A percentile compares a stretch with the other conserved stretches of the same genome.
Evolutionary conservation across 768 basidiomycete species (phyloP).

Genomic region (Leccinum rimulosum): DNA sequence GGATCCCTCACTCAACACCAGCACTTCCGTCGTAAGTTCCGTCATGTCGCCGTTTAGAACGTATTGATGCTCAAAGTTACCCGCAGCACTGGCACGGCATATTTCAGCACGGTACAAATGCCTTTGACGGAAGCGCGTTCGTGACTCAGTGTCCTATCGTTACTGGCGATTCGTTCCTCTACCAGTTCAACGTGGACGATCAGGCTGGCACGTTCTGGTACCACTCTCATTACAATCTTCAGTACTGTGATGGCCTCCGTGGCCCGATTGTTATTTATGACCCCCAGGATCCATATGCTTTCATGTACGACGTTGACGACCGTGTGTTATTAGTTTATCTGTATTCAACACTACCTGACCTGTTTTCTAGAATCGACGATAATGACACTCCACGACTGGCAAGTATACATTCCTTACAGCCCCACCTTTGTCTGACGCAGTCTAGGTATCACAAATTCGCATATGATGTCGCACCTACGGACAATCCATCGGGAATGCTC

Average conservation of each 20-base stretch:
- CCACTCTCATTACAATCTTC: constrained; percentile 45
- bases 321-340: constrained; percentile 5
- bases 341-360: neutral
- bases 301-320: constrained; percentile 39
- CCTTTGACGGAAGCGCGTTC: constrained; percentile 47
- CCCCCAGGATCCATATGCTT: constrained; percentile 29
- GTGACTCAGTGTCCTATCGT: constrained; percentile 48
- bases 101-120: constrained; percentile 39
- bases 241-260: constrained; percentile 56
- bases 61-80: neutral
- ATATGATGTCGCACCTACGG: constrained; percentile 9
- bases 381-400: constrained; percentile 42
- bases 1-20: constrained; percentile 38
- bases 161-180: constrained; percentile 37
- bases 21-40: constrained; percentile 40
- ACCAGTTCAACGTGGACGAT: constrained; percentile 31
- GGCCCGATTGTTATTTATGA: constrained; percentile 50
- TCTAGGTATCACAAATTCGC: constrained; percentile 23
- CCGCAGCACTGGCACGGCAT: constrained; percentile 47
- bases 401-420: neutral
- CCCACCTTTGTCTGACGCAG: neutral
- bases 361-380: constrained; percentile 34
- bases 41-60: neutral
- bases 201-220: constrained; percentile 47
- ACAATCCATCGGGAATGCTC: constrained; percentile 30